Percentiles rank a stretch among this genome's conserved stretches.
phyloP scores from a whole-genome alignment of 331 rosid genomes.

The Rosa hybrid region DNA sequence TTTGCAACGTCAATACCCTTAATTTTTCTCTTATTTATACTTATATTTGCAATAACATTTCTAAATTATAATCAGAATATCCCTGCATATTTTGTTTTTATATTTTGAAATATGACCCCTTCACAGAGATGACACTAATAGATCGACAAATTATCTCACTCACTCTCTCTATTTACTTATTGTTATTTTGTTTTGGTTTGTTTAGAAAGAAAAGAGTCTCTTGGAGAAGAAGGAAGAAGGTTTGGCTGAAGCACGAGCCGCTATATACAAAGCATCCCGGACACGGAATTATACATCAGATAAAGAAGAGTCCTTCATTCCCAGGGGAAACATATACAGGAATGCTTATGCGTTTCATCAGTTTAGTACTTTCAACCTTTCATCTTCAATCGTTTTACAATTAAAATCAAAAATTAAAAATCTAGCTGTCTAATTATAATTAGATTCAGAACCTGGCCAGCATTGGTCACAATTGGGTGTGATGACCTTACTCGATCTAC shows the following conservation, averaged over 20 bases:
- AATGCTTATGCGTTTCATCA: constrained; percentile 17
- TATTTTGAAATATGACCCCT: background rate
- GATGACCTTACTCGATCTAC: background rate
- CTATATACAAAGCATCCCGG: constrained; percentile 10
- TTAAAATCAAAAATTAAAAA: background rate
- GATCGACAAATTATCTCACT: background rate
- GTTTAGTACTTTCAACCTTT: background rate
- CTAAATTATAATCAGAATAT: no score
- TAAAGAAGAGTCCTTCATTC: background rate
- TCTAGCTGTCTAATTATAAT: background rate
- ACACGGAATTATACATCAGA: background rate
- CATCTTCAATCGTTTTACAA: background rate
- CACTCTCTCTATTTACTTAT: background rate
- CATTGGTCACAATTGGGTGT: background rate
- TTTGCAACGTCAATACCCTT: background rate
- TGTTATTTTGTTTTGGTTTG: background rate
- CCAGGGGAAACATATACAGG: constrained; percentile 17
- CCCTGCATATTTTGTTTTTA: no score
- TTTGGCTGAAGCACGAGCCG: constrained; percentile 17
- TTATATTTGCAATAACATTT: no score
- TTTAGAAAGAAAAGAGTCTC: background rate
- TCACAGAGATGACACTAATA: background rate
- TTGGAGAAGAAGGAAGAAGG: constrained; percentile 19
- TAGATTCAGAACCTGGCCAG: background rate
- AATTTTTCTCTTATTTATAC: no score